phyloP scores from a whole-genome alignment of 768 basidiomycete species.

The Mycena epipterygia region DNA sequence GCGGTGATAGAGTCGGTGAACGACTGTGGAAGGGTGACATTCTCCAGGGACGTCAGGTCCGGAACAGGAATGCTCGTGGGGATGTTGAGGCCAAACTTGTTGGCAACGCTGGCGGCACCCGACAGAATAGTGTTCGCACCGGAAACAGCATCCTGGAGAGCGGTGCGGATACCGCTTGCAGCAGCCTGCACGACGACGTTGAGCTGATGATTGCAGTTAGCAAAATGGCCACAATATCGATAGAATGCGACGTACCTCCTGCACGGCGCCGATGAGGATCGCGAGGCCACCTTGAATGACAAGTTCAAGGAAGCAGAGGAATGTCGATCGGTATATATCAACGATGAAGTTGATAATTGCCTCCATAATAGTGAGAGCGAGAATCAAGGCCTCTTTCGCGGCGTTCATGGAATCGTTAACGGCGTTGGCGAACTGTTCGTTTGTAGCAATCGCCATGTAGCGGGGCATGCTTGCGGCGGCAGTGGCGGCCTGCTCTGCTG shows the following conservation, averaged over 20 bases:
- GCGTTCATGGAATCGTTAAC: constrained; percentile 85
- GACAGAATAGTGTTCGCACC: constrained; percentile 78
- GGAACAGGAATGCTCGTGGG: constrained; percentile 82
- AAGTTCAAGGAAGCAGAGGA: constrained; percentile 94
- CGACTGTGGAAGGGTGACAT: constrained; percentile 83
- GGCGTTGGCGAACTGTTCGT: constrained; percentile 81
- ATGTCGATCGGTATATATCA: constrained; percentile 92
- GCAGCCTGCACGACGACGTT: constrained; percentile 75
- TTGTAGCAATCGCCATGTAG: constrained; percentile 89
- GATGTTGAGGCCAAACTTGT: constrained; percentile 80
- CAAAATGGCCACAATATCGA: neutral
- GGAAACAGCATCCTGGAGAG: constrained; percentile 79
- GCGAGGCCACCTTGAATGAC: constrained; percentile 86
- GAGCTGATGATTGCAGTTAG: constrained; percentile 60
- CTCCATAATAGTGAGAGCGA: constrained; percentile 88
- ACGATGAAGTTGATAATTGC: constrained; percentile 92
- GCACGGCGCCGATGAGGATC: constrained; percentile 84
- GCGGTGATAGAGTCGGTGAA: constrained; percentile 80
- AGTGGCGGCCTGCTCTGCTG: constrained; percentile 87
- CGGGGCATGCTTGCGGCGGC: constrained; percentile 89
- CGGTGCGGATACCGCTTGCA: constrained; percentile 71
- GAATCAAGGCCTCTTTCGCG: constrained; percentile 78
- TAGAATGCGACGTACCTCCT: constrained; percentile 70
- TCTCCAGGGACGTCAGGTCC: constrained; percentile 77
- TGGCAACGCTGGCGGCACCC: constrained; percentile 65